Base-by-base conservation (phyloP, 352 stramenopile genomes). In the Phytopythium montanum region DNA sequence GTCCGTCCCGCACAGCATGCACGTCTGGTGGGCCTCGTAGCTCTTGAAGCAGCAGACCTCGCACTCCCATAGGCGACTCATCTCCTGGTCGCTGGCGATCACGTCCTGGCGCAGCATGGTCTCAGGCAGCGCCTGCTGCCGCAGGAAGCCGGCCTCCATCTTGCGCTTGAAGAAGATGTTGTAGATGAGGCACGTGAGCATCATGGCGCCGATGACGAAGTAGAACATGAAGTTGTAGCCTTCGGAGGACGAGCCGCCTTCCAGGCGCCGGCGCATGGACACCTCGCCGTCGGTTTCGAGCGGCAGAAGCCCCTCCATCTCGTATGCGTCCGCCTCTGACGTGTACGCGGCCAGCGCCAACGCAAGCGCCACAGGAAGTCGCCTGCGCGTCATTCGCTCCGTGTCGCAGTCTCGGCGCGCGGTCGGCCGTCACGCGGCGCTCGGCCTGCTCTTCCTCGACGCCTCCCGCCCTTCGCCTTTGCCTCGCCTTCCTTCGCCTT, bases 11-110 rank as follows among this genome's bases (percentile, higher is more conserved):
- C 90, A 97, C 18, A 97, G 66, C 74, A 94, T 94, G 68, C 90
- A 97, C 10, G 77, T 92, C 60, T 85, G 73, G 57, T 93, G 88
- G 0, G 84, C 79, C 19, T 93, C 83, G 65, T 95, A 92, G 70
- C 92, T 97, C 68, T 96, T 95, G 64, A 97, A 97, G 36, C 76
- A 89, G 61, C 90, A 97, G n/a, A 97, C 88, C n/a, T 92, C 83
- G 62, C 90, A 97, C 56, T 92, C 81, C 90, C 90, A 97, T 12
- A 95, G 60, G 18, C 74, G 80, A 41, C 80, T 90, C 74, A 93
- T 92, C 56, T 92, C 81, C 62, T 91, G 83, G 68, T 95, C 85
- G 52, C 85, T 94, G 7, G 85, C 85, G 58, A 95, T 95, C 58
- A 95, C 85, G 52, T 95, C 85, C 44, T 95, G 85, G 19, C 85